Evolutionary conservation across 1,284 basidiomycete genomes (phyloP), one percentile per base, ranked within the genome.

Genomic region (Exobasidium cylindrosporum): DNA sequence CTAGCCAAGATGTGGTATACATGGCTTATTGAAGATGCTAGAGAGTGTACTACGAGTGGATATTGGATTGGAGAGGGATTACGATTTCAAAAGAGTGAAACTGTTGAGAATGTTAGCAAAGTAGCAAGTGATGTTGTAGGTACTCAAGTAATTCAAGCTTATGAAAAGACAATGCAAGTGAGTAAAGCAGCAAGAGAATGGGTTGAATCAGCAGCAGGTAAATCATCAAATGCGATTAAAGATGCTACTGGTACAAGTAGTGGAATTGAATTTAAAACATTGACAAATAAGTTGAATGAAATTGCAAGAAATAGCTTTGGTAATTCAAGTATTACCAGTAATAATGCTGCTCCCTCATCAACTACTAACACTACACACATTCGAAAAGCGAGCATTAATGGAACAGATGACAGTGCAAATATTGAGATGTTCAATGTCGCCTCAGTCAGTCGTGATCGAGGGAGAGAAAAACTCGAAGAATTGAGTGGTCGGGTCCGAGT

Each of bases 1-100:
- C 86, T 98, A 53, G 86, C 87, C 1, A 77, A 84, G 55, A 83
- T 86, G 61, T 98, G 95, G 95, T 98, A 77, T 63, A 64, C 68
- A 13, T 79, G 74, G 75, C 67, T 79, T 17, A 63, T 68, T 10
- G 53, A 58, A 29, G 77, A 79, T 61, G 76, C 77, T 2, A 65
- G 69, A 30, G 70, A 74, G 45, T 77, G 76, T 58, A 70, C 76
- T 11, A 53, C 44, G 14, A 66, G 63, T 0, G 70, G 67, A 13
- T 74, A 67, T 61, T 79, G 74, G 72, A 62, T 70, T 11, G 64
- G 66, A 23, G 65, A 74, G 13, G 30, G n/a, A 17, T 23, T 56
- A 2, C 43, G 32, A 14, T 28, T 28, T 3, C 47, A 55, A 4
- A 44, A 44, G 30, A 55, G 13, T 26, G 32, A 55, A 55, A 29